These are phyloP conservation scores for Fusarium sp. DNA, from an alignment of 2,329 filamentous ascomycete species.

Conservation along the genomic window DNA sequence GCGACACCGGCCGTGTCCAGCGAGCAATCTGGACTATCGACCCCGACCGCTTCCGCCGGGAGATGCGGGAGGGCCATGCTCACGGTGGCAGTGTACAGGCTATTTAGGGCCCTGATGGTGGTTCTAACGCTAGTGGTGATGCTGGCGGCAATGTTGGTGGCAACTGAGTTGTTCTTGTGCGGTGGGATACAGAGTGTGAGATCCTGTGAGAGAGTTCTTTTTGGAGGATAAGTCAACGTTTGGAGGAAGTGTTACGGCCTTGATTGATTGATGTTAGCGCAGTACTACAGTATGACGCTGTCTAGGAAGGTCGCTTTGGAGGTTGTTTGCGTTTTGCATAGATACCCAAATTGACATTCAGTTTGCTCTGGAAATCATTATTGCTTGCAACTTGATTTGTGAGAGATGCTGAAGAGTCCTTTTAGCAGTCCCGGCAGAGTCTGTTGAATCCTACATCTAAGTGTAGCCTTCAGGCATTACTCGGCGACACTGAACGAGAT, in stretches of 20 bases:
- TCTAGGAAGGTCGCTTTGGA: background rate
- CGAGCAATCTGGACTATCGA: background rate
- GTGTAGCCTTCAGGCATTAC: too few species aligned
- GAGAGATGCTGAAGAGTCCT: too few species aligned
- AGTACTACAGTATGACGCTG: background rate
- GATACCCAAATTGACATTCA: background rate
- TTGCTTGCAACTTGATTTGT: too few species aligned
- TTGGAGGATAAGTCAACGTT: fast-evolving
- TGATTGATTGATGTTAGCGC: background rate
- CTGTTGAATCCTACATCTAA: too few species aligned
- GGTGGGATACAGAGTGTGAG: fast-evolving
- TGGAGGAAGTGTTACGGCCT: background rate
- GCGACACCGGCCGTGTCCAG: background rate
- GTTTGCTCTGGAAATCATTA: too few species aligned
- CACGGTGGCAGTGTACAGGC: too few species aligned
- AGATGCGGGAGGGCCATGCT: background rate
- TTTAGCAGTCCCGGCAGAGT: too few species aligned
- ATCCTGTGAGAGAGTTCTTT: fast-evolving
- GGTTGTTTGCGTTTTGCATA: too few species aligned
- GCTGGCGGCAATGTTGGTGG: background rate
- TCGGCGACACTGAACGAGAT: fast-evolving
- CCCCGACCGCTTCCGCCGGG: background rate
- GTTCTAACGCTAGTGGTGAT: background rate
- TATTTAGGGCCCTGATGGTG: fast-evolving
- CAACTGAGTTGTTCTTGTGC: background rate